A percentile compares a stretch with the other conserved stretches of the same genome.
Evolutionary conservation across 495 filamentous ascomycete genomes (phyloP).

Genomic region (Hypoxylon intermedium): DNA sequence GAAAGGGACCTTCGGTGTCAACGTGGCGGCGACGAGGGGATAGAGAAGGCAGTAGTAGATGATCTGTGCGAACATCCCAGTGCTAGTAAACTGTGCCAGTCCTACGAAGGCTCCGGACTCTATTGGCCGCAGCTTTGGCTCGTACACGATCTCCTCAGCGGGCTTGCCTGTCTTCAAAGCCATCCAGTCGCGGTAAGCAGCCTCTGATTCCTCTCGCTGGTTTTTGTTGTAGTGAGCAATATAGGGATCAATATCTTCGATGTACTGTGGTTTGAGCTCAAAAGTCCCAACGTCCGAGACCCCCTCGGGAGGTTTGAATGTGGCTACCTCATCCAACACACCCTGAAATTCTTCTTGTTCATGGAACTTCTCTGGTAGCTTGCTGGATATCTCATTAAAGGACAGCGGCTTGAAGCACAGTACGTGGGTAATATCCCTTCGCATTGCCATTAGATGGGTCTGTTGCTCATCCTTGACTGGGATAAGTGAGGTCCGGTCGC

Average conservation of each 20-base stretch:
- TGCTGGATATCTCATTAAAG: conserved; percentile 84
- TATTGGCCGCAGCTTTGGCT: conserved; percentile 84
- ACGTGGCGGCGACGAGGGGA: conserved; percentile 66
- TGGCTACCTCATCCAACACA: conserved; percentile 88
- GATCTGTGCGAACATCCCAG: conserved; percentile 86
- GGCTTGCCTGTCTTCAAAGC: conserved; percentile 86
- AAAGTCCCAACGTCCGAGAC: conserved; percentile 92
- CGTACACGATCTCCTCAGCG: conserved; percentile 86
- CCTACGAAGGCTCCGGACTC: conserved; percentile 75
- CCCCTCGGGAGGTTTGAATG: conserved; percentile 87
- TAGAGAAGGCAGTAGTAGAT: conserved; percentile 88
- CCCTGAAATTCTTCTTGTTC: conserved; percentile 78
- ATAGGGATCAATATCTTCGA: conserved; percentile 91
- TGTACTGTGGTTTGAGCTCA: conserved; percentile 82
- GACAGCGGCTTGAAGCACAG: conserved; percentile 95
- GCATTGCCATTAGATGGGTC: conserved; percentile 73
- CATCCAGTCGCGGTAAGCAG: conserved; percentile 81
- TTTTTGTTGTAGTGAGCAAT: conserved; percentile 95
- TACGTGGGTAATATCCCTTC: conserved; percentile 88
- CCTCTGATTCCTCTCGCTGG: conserved; percentile 94
- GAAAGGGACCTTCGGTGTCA: conserved; percentile 73
- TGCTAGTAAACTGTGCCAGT: conserved; percentile 78
- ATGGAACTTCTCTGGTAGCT: conserved; percentile 83
- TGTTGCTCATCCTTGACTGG: conserved; percentile 70
- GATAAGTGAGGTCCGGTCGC: conserved; percentile 82